Percentiles rank a stretch among this genome's conserved stretches.
phyloP scores from a whole-genome alignment of 2,329 filamentous ascomycete species.

The Trichoderma arundinaceum region DNA sequence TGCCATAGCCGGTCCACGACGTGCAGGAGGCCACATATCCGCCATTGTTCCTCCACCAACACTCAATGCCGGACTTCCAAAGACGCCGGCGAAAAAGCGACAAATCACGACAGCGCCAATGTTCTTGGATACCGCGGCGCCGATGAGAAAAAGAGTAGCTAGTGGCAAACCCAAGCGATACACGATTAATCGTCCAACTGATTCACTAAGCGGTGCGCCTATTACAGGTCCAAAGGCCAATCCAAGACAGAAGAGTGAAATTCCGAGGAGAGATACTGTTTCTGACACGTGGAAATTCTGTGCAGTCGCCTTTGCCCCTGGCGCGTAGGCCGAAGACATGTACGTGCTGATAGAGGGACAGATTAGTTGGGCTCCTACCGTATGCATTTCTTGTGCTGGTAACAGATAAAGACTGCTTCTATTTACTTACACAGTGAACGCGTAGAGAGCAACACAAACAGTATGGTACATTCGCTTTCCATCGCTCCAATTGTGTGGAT shows the following conservation, averaged over 20 bases:
- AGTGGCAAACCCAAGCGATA: slow-evolving; percentile 71
- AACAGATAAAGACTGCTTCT: not conserved
- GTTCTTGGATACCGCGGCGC: slow-evolving; percentile 66
- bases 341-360: slow-evolving; percentile 6
- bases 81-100: slow-evolving; percentile 70
- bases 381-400: not conserved
- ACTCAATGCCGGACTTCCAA: slow-evolving; percentile 74
- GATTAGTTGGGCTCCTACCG: not conserved
- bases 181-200: slow-evolving; percentile 68
- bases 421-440: slow-evolving; percentile 26
- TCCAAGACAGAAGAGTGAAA: slow-evolving; percentile 74
- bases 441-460: slow-evolving; percentile 18
- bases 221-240: slow-evolving; percentile 79
- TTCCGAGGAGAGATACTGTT: slow-evolving; percentile 30
- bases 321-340: slow-evolving; percentile 30
- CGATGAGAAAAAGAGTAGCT: slow-evolving; percentile 68
- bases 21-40: slow-evolving; percentile 48
- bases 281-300: slow-evolving; percentile 33
- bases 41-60: slow-evolving; percentile 77
- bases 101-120: slow-evolving; percentile 74
- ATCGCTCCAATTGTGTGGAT: slow-evolving; percentile 29
- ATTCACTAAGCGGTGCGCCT: slow-evolving; percentile 78
- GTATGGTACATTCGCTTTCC: slow-evolving; percentile 14
- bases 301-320: slow-evolving; percentile 17
- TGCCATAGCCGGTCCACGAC: slow-evolving; percentile 23